Percentiles rank a stretch among this genome's conserved stretches.
phyloP scores from a whole-genome alignment of 2,329 filamentous ascomycete species.

The Phialophora verrucosa region DNA sequence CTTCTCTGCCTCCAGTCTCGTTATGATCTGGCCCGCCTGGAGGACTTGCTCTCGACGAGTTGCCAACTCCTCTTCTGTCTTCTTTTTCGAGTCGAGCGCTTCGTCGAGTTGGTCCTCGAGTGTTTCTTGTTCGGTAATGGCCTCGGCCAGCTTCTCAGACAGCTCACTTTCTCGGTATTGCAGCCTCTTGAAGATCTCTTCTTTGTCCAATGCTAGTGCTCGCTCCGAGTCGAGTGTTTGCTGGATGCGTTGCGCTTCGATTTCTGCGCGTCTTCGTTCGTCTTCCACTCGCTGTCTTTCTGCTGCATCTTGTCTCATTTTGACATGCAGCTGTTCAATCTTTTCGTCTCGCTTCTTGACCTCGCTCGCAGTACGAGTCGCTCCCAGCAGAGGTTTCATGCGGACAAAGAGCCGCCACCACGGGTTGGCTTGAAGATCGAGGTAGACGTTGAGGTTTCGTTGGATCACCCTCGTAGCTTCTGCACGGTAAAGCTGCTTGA shows the following conservation, averaged over 20 bases:
- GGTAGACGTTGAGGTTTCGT: conserved; percentile 88
- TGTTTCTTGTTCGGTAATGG: conserved; percentile 90
- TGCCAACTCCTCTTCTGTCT: conserved; percentile 82
- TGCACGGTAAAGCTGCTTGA: conserved; percentile 91
- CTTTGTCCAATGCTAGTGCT: conserved; percentile 94
- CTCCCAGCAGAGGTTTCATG: conserved; percentile 93
- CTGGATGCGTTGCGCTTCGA: conserved; percentile 86
- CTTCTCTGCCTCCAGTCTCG: conserved; percentile 85
- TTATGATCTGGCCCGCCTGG: conserved; percentile 86
- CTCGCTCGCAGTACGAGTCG: conserved; percentile 87
- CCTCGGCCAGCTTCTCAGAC: conserved; percentile 88
- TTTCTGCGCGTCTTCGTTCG: conserved; percentile 82
- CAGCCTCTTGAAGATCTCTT: conserved; percentile 97
- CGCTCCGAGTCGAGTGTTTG: conserved; percentile 95
- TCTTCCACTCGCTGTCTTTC: conserved; percentile 85
- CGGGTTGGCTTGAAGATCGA: conserved; percentile 85
- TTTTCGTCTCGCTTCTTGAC: conserved; percentile 94
- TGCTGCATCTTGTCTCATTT: conserved; percentile 76
- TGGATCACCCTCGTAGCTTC: conserved; percentile 96
- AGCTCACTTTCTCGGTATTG: conserved; percentile 90
- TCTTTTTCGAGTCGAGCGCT: conserved; percentile 85
- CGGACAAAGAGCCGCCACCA: conserved; percentile 97
- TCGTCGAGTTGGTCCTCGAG: conserved; percentile 93
- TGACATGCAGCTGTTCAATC: conserved; percentile 84
- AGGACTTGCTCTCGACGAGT: conserved; percentile 81